Conservation (phyloP, 371 early-diverging fungal genomes). For the Rhizopus delemar region DNA sequence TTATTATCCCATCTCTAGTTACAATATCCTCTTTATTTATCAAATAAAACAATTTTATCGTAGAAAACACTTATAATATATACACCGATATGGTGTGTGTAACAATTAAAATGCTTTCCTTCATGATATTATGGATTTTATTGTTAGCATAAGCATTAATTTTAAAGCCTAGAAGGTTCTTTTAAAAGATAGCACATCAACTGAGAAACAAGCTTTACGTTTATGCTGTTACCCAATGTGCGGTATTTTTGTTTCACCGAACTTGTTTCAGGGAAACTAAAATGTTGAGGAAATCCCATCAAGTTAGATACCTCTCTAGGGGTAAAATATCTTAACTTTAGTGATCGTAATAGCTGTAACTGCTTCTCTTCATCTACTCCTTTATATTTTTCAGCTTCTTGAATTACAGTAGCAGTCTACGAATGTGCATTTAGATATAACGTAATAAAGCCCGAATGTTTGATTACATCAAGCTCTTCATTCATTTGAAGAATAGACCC, state of each 20-base stretch:
- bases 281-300: constrained; percentile 75
- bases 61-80: too few species aligned
- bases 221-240: constrained; percentile 71
- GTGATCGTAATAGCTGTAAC: constrained; percentile 30
- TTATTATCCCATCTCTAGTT: not conserved
- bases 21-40: too few species aligned
- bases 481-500: constrained; percentile 72
- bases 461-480: constrained; percentile 48
- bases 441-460: not conserved
- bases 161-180: constrained; percentile 17
- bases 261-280: constrained; percentile 55
- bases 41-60: too few species aligned
- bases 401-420: constrained; percentile 31
- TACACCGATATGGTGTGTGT: too few species aligned
- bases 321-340: constrained; percentile 76
- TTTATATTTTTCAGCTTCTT: constrained; percentile 28
- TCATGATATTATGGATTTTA: too few species aligned
- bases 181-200: constrained; percentile 56
- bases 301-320: constrained; percentile 75
- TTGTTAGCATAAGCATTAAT: not conserved
- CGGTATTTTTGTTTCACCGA: constrained; percentile 65
- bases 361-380: constrained; percentile 31
- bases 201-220: constrained; percentile 62
- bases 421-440: not conserved
- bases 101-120: too few species aligned